Conservation (phyloP, 257 asterid genomes). For the Nemophila menziesii region DNA sequence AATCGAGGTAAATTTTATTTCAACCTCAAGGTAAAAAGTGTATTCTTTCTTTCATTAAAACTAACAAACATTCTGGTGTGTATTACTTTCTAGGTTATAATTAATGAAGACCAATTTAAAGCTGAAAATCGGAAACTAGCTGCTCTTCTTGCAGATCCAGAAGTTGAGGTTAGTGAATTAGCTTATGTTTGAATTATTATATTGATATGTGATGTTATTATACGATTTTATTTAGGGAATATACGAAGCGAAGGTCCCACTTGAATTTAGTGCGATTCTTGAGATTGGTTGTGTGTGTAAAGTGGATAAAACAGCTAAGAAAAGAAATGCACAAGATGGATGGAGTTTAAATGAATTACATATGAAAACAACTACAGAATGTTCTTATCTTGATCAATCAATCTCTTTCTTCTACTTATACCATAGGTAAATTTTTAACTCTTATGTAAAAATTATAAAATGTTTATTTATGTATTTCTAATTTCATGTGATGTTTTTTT, state of each 20-base stretch:
- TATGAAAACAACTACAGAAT: conserved; percentile 97
- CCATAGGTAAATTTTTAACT: conserved; percentile 49
- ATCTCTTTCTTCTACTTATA: conserved; percentile 74
- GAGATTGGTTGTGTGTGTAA: conserved; percentile 95
- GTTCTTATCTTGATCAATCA: conserved; percentile 77
- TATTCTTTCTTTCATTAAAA: neutral
- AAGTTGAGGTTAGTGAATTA: conserved; percentile 65
- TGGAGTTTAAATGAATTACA: conserved; percentile 86
- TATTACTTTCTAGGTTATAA: conserved; percentile 42
- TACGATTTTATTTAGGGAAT: conserved; percentile 52
- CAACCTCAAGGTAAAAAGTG: neutral
- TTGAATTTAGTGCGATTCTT: conserved; percentile 67
- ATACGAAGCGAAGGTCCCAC: conserved; percentile 79
- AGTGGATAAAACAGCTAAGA: conserved; percentile 76
- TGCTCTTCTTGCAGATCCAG: conserved; percentile 97
- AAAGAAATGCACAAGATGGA: conserved; percentile 55
- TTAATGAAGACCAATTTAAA: conserved; percentile 82
- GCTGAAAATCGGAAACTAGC: conserved; percentile 79
- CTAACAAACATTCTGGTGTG: neutral
- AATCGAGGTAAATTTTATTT: conserved; percentile 51
- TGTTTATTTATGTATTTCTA: neutral
- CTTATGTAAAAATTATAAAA: neutral
- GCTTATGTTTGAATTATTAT: neutral
- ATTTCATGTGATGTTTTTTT: neutral
- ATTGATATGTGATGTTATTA: neutral